Percentiles rank a stretch among this genome's conserved stretches.
These are phyloP conservation scores for Cryptosporidium andersoni DNA, from an alignment of 169 alveolate species.

Conservation along the genomic window DNA sequence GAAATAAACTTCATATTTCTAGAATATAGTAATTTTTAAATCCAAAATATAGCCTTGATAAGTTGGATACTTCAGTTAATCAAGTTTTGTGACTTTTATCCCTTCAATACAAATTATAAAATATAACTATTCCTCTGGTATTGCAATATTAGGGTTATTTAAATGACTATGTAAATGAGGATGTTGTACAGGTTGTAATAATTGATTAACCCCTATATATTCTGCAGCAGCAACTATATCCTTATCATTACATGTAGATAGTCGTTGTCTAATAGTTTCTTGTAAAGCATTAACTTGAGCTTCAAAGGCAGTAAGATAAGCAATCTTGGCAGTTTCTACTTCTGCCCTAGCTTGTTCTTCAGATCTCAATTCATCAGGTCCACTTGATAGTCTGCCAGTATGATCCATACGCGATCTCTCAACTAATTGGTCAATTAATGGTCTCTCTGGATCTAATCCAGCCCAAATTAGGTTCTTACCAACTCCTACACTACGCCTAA, in stretches of 20 bases:
- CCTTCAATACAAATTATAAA: too few relatives aligned
- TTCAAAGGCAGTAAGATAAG: constrained; percentile 69
- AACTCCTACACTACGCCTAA: constrained; percentile 70
- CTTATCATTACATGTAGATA: constrained; percentile 61
- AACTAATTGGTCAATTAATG: constrained; percentile 63
- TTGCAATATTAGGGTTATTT: neutral
- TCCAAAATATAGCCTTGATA: too few relatives aligned
- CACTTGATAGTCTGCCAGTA: constrained; percentile 71
- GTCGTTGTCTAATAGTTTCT: constrained; percentile 64
- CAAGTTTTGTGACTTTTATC: too few relatives aligned
- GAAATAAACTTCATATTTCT: too few relatives aligned
- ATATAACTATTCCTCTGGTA: too few relatives aligned
- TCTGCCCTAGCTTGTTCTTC: constrained; percentile 71
- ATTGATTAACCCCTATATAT: constrained; percentile 61
- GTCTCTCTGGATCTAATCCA: constrained; percentile 61
- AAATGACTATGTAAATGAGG: constrained; percentile 18
- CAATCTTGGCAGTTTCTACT: constrained; percentile 69
- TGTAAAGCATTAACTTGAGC: constrained; percentile 69
- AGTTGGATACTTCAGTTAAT: too few relatives aligned
- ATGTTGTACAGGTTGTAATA: constrained; percentile 60
- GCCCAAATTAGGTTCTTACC: constrained; percentile 71
- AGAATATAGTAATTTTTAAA: too few relatives aligned
- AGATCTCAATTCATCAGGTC: constrained; percentile 68
- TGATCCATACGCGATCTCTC: constrained; percentile 71
- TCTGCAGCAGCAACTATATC: constrained; percentile 55